phyloP scores from a whole-genome alignment of 176 grass and related monocot species.

The Oryza longistaminata region DNA sequence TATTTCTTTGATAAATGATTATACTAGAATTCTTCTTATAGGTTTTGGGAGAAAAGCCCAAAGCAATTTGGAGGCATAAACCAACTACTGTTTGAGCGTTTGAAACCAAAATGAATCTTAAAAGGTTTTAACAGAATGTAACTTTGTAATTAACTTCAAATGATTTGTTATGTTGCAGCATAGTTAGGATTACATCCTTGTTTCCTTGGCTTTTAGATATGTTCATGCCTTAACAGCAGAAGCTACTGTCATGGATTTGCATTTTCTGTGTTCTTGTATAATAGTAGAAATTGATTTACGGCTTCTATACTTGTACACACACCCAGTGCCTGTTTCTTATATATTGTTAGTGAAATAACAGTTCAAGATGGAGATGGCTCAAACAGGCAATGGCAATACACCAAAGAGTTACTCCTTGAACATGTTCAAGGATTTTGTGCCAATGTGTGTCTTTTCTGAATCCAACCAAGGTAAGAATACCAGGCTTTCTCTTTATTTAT shows the following conservation, averaged over 20 bases:
- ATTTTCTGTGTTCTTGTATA: neutral
- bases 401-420: conserved; percentile 90
- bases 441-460: conserved; percentile 78
- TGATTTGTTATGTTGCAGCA: neutral
- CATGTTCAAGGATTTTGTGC: conserved; percentile 94
- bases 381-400: conserved; percentile 60
- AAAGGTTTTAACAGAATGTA: neutral
- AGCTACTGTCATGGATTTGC: neutral
- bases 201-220: neutral
- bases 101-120: neutral
- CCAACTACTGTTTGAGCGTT: neutral
- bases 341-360: conserved; percentile 37
- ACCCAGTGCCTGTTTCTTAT: conserved; percentile 33
- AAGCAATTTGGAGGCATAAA: neutral
- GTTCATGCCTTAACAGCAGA: neutral
- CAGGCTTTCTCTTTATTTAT: neutral
- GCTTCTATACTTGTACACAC: neutral
- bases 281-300: neutral
- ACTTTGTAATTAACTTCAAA: neutral
- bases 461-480: conserved; percentile 70
- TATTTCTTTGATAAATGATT: neutral
- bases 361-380: conserved; percentile 97
- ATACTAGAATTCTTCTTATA: neutral
- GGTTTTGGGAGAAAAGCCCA: conserved; percentile 4
- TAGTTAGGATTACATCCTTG: neutral